These are phyloP conservation scores for Taphrina pruni DNA, from an alignment of 1,139 yeast genomes.

Conservation along the genomic window DNA sequence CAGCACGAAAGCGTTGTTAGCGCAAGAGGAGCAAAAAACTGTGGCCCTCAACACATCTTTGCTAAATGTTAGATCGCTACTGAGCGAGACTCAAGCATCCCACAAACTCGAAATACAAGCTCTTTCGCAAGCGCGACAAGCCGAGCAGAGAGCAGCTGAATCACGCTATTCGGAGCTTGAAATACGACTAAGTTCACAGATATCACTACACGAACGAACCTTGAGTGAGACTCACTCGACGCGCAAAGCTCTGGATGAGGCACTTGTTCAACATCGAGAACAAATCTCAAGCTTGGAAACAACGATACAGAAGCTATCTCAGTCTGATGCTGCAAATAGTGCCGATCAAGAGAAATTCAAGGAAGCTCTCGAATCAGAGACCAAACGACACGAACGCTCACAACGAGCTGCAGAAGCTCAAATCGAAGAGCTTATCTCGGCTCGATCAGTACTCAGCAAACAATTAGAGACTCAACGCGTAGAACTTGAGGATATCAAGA, in stretches of 20 bases:
- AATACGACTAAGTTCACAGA: slow-evolving; percentile 6
- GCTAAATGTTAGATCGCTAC: slow-evolving; percentile 28
- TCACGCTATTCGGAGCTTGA: slow-evolving; percentile 9
- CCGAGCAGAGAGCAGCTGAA: slow-evolving; percentile 17
- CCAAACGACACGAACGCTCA: slow-evolving; percentile 26
- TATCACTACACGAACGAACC: slow-evolving; percentile 11
- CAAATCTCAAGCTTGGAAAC: slow-evolving; percentile 25
- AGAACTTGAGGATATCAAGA: slow-evolving; percentile 3
- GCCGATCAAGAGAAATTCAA: slow-evolving; percentile 21
- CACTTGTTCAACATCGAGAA: slow-evolving; percentile 7
- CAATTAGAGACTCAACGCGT: slow-evolving; percentile 12
- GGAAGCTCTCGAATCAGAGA: slow-evolving; percentile 30
- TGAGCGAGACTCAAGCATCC: slow-evolving; percentile 26
- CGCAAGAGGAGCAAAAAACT: slow-evolving; percentile 21
- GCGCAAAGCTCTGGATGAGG: background rate
- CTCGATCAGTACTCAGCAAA: background rate
- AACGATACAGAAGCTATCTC: slow-evolving; percentile 13
- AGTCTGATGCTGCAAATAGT: slow-evolving; percentile 20
- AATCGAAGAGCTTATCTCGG: slow-evolving; percentile 7
- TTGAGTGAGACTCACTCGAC: slow-evolving; percentile 13
- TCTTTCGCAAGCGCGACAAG: background rate
- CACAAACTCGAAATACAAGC: slow-evolving; percentile 29
- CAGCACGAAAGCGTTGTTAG: background rate
- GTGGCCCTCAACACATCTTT: slow-evolving; percentile 30
- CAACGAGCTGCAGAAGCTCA: slow-evolving; percentile 16